Conservation (phyloP, 495 filamentous ascomycete genomes). For the Trichoderma reesei region DNA sequence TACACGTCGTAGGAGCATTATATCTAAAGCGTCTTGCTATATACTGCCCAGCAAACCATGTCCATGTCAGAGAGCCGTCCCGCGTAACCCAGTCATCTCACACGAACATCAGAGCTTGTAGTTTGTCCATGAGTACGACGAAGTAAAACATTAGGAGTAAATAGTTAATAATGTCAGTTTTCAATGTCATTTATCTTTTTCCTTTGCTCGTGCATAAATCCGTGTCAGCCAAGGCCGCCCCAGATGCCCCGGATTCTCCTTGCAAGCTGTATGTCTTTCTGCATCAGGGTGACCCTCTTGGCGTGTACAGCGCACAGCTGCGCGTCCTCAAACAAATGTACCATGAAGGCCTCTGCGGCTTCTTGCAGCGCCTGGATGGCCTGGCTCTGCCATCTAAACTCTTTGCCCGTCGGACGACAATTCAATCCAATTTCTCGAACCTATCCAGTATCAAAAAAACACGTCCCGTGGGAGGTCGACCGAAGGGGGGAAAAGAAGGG, state of each 20-base stretch:
- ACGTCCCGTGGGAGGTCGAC: not conserved
- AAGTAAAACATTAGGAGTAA: not conserved
- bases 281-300: slow-evolving; percentile 95
- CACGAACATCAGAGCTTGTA: not conserved
- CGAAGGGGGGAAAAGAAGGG: not conserved
- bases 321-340: slow-evolving; percentile 90
- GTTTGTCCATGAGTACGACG: not conserved
- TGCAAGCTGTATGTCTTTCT: slow-evolving; percentile 89
- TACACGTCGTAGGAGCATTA: not conserved
- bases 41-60: not conserved
- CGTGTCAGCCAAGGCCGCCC: slow-evolving; percentile 35
- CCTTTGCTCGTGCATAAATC: not conserved
- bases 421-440: slow-evolving; percentile 72
- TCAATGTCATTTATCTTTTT: not conserved
- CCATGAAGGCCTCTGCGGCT: slow-evolving; percentile 83
- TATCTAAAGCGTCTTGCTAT: not conserved
- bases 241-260: slow-evolving; percentile 64
- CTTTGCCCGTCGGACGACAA: slow-evolving; percentile 42
- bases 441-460: slow-evolving; percentile 27
- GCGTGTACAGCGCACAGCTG: slow-evolving; percentile 94
- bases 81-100: not conserved
- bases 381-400: slow-evolving; percentile 82
- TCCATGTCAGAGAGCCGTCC: not conserved
- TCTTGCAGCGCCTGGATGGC: slow-evolving; percentile 87
- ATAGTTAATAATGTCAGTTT: not conserved